Base-by-base conservation (phyloP, 768 basidiomycete genomes). In the Boletus barrowsii region DNA sequence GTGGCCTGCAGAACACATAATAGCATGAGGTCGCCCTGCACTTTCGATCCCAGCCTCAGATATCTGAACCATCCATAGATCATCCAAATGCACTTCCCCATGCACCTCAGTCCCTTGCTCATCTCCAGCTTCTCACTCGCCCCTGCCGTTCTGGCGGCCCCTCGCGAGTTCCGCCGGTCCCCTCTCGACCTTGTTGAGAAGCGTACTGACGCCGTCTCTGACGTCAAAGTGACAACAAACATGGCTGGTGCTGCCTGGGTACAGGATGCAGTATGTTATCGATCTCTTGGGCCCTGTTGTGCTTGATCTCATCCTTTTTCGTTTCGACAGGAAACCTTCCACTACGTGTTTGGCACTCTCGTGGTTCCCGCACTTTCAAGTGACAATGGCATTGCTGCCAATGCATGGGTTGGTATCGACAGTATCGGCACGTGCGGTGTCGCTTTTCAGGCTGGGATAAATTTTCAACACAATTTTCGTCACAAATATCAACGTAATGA, bases 361-460 rank as follows among this genome's bases (percentile, higher is more conserved):
- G 22, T 42, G 1, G 48, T 47, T 17, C 51, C 55, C 4, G 3
- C 0, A 3, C 29, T 35, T 14, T 37, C 18, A 10, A 53, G 58
- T 22, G n/a, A n/a, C n/a, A n/a, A n/a, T n/a, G n/a, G n/a, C n/a
- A n/a, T n/a, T n/a, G n/a, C n/a, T n/a, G n/a, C n/a, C 0, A 14
- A 5, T 44, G 29, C 33, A 14, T 57, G 46, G 54, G 49, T 56
- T 1, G 55, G 55, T 10, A 39, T 61, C 17, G 55, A 61, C 20
- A 54, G 54, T 3, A 14, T 26, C 4, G 4, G 42, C n/a, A 3
- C 60, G 59, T 22, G 1, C 24, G 6, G 6, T 26, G 39, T 14
- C n/a, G 26, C 20, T 20, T 20, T 58, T 14, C 48, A 42, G 40
- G 35, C 45, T 5, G 60, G 60, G 6, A 5, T 61, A 22, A 26